Evolutionary conservation across 495 filamentous ascomycete genomes (phyloP).

Genomic region (Collariella sp.): DNA sequence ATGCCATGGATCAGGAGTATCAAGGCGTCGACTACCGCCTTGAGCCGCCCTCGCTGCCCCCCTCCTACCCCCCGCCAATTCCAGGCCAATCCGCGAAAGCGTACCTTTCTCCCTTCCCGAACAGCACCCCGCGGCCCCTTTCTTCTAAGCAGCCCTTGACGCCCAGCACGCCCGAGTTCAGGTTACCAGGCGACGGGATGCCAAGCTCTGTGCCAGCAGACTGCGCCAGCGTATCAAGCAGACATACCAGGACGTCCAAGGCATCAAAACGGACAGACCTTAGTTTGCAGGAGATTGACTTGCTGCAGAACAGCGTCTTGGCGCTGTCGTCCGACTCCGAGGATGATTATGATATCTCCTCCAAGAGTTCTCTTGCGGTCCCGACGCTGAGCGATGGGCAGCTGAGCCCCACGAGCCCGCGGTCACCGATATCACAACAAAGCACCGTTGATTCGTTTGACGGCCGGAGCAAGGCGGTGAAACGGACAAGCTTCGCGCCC

Average conservation of each 20-base stretch:
- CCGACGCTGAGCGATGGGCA: constrained; percentile 23
- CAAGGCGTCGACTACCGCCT: constrained; percentile 2
- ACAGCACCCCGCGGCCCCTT: background rate
- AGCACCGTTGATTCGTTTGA: constrained; percentile 9
- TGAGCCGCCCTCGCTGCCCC: constrained; percentile 2
- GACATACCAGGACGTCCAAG: constrained; percentile 43
- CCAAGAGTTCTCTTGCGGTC: constrained; percentile 20
- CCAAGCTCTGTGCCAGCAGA: constrained; percentile 28
- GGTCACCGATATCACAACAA: constrained; percentile 20
- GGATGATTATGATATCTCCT: constrained; percentile 29
- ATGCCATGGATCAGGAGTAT: constrained; percentile 29
- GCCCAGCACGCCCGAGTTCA: constrained; percentile 4
- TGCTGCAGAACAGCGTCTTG: constrained; percentile 40
- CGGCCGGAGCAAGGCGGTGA: constrained; percentile 13
- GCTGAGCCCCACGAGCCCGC: constrained; percentile 23
- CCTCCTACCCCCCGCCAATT: constrained; percentile 10
- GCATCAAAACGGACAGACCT: constrained; percentile 38
- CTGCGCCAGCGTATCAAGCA: constrained; percentile 40
- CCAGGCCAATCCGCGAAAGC: constrained; percentile 5
- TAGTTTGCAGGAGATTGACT: constrained; percentile 35
- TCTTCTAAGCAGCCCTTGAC: constrained; percentile 12
- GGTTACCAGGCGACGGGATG: background rate
- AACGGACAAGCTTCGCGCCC: constrained; percentile 20
- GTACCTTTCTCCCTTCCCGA: constrained; percentile 17
- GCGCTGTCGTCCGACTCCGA: constrained; percentile 44